Percentiles rank a stretch among this genome's conserved stretches.
phyloP scores from a whole-genome alignment of 257 asterid genomes.

The Solanum chaucha region DNA sequence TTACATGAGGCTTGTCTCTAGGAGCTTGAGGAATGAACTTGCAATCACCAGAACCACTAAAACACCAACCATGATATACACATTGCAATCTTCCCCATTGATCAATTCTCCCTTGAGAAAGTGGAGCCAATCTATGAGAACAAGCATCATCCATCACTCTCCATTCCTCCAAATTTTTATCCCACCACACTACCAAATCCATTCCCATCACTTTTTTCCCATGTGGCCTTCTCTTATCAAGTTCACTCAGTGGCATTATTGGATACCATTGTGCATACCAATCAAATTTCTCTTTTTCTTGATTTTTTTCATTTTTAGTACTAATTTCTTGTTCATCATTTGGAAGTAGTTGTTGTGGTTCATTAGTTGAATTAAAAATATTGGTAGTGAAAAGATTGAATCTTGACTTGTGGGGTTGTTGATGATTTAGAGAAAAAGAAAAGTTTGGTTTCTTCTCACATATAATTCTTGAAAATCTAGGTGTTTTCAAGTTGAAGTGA shows the following conservation, averaged over 20 bases:
- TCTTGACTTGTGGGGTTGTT: not conserved
- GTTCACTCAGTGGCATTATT: conserved; percentile 57
- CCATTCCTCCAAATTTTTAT: conserved; percentile 60
- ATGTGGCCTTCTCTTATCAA: conserved; percentile 73
- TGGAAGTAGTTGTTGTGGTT: not conserved
- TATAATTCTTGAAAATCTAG: not conserved
- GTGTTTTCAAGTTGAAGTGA: not conserved
- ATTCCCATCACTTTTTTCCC: conserved; percentile 70
- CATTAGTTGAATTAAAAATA: not conserved
- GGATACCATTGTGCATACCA: conserved; percentile 86
- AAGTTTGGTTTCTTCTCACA: conserved; percentile 5
- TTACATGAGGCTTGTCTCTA: conserved; percentile 69
- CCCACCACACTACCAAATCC: conserved; percentile 82
- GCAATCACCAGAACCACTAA: conserved; percentile 70
- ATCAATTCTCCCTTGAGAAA: conserved; percentile 87
- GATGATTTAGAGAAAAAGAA: conserved; percentile 4
- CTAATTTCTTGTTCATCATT: not conserved
- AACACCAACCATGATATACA: conserved; percentile 93
- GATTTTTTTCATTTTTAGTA: conserved; percentile 1
- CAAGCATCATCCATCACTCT: conserved; percentile 74
- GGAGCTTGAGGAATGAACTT: conserved; percentile 82
- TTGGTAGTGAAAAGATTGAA: conserved; percentile 36
- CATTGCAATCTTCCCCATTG: conserved; percentile 89
- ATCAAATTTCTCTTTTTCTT: conserved; percentile 38
- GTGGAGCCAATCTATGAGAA: conserved; percentile 79